These are phyloP conservation scores for Kwoniella pini DNA, from an alignment of 768 basidiomycete genomes.

Conservation along the genomic window DNA sequence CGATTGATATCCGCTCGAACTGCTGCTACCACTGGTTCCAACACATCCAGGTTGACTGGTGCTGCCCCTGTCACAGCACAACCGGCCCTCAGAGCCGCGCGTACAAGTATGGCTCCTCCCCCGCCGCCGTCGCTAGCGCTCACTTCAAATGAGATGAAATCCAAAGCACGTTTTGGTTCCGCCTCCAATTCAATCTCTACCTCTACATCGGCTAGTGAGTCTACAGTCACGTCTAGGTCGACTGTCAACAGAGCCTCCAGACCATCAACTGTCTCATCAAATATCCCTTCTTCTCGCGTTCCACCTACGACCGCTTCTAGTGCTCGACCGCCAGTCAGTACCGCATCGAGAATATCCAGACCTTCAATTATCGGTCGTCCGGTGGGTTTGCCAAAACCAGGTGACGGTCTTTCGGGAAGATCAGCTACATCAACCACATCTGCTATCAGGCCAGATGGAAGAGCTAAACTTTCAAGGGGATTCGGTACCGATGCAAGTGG, in stretches of 20 bases:
- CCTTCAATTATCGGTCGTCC: neutral
- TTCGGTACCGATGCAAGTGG: slow-evolving; percentile 16
- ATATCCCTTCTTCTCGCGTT: no score
- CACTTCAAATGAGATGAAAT: neutral
- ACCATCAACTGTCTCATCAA: no score
- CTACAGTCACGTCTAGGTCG: neutral
- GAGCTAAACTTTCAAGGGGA: neutral
- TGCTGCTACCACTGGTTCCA: neutral
- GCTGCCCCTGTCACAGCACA: neutral
- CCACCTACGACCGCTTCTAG: no score
- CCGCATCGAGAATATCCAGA: neutral
- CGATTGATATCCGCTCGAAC: neutral
- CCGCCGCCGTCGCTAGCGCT: neutral
- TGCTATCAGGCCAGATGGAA: neutral
- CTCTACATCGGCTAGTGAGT: neutral
- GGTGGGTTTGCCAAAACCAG: slow-evolving; percentile 12
- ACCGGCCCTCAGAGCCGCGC: neutral
- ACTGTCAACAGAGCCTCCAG: neutral
- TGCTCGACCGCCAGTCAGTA: no score
- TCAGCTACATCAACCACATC: slow-evolving; percentile 4
- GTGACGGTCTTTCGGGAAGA: slow-evolving; percentile 1
- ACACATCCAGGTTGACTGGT: neutral
- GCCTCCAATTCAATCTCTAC: slow-evolving; percentile 1
- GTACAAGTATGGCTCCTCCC: slow-evolving; percentile 6
- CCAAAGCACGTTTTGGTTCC: neutral